Base-by-base conservation (phyloP, 495 filamentous ascomycete species). In the Penicillium arizonense region DNA sequence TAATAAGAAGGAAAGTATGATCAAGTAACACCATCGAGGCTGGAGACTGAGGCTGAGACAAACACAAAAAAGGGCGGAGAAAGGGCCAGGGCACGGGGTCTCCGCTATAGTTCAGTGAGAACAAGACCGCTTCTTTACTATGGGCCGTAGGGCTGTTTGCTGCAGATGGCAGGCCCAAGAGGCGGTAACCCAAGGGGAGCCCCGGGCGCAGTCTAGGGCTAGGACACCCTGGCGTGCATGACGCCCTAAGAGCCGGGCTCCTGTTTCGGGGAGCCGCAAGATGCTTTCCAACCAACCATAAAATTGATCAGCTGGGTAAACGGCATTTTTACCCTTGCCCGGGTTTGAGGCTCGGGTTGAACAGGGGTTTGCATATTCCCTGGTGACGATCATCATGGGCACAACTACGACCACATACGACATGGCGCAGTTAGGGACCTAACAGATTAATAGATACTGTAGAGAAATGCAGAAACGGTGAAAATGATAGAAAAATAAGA, bases 301-400 rank as follows among this genome's bases (percentile, higher is more conserved):
- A 20, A 20, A 30, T 16, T 7, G 20, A 28, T 11, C 4, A 40
- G 16, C 6, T 34, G 43, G 30, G 33, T 3, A 21, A 36, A 26
- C 28, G 6, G 30, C 7, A 24, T 21, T n/a, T 20, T n/a, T 14
- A 47, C 30, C 20, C 47, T 34, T 47, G 47, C 49, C 24, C 32
- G 43, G 46, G 30, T 36, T 18, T 57, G 54, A 44, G 54, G 48
- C 54, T 57, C 54, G 40, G 26, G 18, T 37, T 24, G 26, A 34
- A 30, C 28, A 39, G 49, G 41, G 47, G 36, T 28, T 42, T 52
- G 37, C 49, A 47, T n/a, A 48, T 16, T 21, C 35, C 23, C 28
- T 14, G 24, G 33, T 51, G 53, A 46, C 26, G 48, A 50, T 50
- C 48, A 50, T 12, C 33, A 38, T 28, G 23, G 28, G 20, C 28